Evolutionary conservation across 176 grass and related monocot genomes (phyloP), one percentile per base, ranked within the genome.

Genomic region (Otatea glauca): DNA sequence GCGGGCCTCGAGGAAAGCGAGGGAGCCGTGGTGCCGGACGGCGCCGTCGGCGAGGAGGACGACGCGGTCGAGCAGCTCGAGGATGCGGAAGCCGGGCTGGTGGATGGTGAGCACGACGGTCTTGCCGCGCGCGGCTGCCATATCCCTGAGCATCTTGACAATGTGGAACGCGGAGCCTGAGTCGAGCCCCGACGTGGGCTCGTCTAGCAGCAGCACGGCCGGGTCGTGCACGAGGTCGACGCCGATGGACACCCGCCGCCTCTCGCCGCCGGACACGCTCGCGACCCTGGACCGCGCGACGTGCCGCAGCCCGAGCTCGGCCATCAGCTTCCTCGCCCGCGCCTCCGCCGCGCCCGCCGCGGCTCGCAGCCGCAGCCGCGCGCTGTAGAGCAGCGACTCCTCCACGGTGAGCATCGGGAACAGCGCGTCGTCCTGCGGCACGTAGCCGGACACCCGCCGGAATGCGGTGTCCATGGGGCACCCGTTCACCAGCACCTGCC

Each of bases 331-430:
- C 59, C 70, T 18, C 43, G 86, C 89, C 21, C 79, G 85, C 67
- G 75, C 68, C 47, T 1, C 83, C 25, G 73, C 81, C 14, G 53
- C 80, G 27, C 64, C 47, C 39, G 25, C 78, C 4, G 39, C 69
- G 17, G 58, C 72, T 7, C 76, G 84, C 18, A 98, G 89, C 38
- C 96, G 44, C 6, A 98, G 76, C 13, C 91, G 82, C 25, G 96
- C 96, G 85, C 93, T 98, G 80, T 95, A 95, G 11, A 90, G n/a
- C 61, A 98, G 92, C 61, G 93, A 89, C 85, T 98, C 96, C 88
- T 95, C 91, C 29, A 93, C 93, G 47, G 93, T 98, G 50, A 98
- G 88, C 85, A 92, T 76, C 45, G 96, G 96, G 85, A 98, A 98
- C 48, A 98, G 93, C 11, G 91, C 88, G 78, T 98, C 95, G 6